Base-by-base conservation (phyloP, 2,329 filamentous ascomycete species). In the Sporothrix pallida region DNA sequence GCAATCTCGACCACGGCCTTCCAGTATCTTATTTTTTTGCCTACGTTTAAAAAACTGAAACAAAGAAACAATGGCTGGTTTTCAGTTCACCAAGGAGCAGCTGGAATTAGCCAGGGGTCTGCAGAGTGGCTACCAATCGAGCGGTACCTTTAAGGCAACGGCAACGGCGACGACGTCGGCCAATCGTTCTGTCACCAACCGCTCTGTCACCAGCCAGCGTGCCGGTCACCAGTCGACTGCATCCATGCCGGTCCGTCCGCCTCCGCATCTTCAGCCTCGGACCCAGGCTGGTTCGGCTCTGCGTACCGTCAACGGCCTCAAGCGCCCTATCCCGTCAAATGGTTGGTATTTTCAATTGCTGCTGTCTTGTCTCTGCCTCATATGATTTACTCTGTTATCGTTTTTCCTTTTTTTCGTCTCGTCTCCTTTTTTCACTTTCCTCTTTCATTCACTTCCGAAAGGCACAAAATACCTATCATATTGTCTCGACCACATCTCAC, bases 71-170 rank as follows among this genome's bases (percentile, higher is more conserved):
- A 67, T 67, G 62, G 62, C 2, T 12, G 62, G 26, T 44, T 42
- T 20, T 37, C 37, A 37, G 20, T 69, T 69, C 52, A 73, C 69
- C 4, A 63, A 70, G 44, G 75, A 77, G 26, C 76, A 77, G 74
- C 65, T 77, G 17, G 73, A 65, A 4, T 13, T 76, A 12, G 76
- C 76, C n/a, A 75, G 63, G 50, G 56, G 75, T 50, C 72, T 77
- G 5, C 76, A 73, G 12, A 70, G 23, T 3, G 31, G 54, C 23
- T 77, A 71, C 42, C 44, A 69, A 5, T 26, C 50, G 15, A 75
- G 63, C 46, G 75, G 75, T 20, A 73, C 73, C 3, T 70, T 74
- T 56, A 73, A 50, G 20, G 31, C 62, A 7, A 13, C 58, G 20
- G 23, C 23, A 12, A 12, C 20, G 54, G 31, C 31, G 15, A 12